These are phyloP conservation scores for Coemansia sp. DNA, from an alignment of 371 early-diverging fungal species.

Conservation along the genomic window DNA sequence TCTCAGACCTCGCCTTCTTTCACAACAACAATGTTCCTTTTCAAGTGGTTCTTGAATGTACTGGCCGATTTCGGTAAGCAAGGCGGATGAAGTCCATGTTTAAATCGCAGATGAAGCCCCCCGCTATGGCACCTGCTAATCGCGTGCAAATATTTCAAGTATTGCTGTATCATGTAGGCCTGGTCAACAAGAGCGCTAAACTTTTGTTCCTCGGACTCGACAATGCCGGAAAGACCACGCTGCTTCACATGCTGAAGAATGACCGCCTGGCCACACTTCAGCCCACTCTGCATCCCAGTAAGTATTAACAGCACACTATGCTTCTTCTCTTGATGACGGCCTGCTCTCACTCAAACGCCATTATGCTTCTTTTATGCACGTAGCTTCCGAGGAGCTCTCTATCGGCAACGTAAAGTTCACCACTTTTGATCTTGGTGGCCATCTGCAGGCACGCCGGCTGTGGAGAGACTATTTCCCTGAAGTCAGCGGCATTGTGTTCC, in stretches of 20 bases:
- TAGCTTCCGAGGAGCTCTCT: constrained; percentile 93
- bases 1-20: not conserved
- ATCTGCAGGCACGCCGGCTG: constrained; percentile 92
- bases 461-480: constrained; percentile 99
- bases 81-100: not conserved
- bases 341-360: constrained; percentile 4
- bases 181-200: constrained; percentile 97
- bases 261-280: constrained; percentile 94
- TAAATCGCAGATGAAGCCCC: constrained; percentile 27
- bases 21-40: constrained; percentile 71
- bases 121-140: not conserved
- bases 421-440: constrained; percentile 97
- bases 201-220: constrained; percentile 99
- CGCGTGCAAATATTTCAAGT: not conserved
- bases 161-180: constrained; percentile 60
- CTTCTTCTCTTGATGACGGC: not conserved
- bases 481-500: constrained; percentile 93
- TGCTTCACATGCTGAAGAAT: constrained; percentile 98
- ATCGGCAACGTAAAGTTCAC: constrained; percentile 96
- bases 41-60: constrained; percentile 93
- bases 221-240: constrained; percentile 99
- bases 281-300: constrained; percentile 98
- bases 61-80: constrained; percentile 64
- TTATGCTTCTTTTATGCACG: constrained; percentile 2
- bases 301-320: constrained; percentile 36